These are phyloP conservation scores for Scedosporium minutisporum DNA, from an alignment of 2,329 filamentous ascomycete genomes.

Conservation along the genomic window DNA sequence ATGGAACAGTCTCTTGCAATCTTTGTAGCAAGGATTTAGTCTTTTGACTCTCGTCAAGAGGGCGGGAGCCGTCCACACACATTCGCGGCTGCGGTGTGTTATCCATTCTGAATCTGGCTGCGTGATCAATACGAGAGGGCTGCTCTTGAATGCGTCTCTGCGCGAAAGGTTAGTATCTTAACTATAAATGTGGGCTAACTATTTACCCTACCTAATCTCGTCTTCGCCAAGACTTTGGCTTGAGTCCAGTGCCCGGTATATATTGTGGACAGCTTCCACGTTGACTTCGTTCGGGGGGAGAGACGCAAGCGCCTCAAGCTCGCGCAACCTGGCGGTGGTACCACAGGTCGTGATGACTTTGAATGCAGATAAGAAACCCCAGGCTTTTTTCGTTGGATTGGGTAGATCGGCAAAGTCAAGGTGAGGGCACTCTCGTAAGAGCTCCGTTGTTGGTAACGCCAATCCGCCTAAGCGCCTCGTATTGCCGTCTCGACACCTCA, in stretches of 20 bases:
- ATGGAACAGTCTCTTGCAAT: conserved; percentile 8
- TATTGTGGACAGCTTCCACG: not conserved
- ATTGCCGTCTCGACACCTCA: not conserved
- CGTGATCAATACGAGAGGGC: not conserved
- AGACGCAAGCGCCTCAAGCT: conserved; percentile 2
- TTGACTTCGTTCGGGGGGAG: not conserved
- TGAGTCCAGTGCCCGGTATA: not conserved
- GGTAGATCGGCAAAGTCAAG: conserved; percentile 6
- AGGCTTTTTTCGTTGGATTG: not conserved
- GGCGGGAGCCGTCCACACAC: conserved; percentile 8
- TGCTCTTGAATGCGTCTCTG: not conserved
- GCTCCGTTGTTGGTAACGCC: conserved; percentile 6
- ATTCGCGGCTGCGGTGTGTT: not conserved
- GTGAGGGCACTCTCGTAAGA: conserved; percentile 7
- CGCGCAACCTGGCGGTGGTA: conserved; percentile 5
- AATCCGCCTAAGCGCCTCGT: not conserved
- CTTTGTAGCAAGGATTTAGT: conserved; percentile 6
- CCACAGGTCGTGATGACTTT: not conserved
- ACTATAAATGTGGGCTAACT: not conserved
- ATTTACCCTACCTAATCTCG: not conserved
- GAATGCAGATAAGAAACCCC: conserved; percentile 5
- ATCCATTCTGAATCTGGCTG: conserved; percentile 7
- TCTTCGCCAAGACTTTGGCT: not conserved
- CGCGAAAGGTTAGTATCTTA: not conserved
- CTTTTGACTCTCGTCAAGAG: conserved; percentile 1